Percentiles rank a stretch among this genome's conserved stretches.
phyloP scores from a whole-genome alignment of 441 rosid species.

The Metrosideros polymorpha region DNA sequence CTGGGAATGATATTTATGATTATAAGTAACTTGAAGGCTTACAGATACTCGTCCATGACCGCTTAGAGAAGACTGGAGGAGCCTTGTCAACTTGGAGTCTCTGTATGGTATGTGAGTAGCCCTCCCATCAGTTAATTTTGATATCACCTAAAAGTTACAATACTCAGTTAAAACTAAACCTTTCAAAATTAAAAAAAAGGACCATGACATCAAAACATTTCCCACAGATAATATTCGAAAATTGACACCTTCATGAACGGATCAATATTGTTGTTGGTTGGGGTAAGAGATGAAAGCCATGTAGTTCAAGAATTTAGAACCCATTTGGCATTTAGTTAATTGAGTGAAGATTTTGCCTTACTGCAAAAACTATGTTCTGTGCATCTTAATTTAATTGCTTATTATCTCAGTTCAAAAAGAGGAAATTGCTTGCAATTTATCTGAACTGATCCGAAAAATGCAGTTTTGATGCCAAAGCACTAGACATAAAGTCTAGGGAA shows the following conservation, averaged over 20 bases:
- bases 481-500: not conserved
- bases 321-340: not conserved
- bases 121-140: conserved; percentile 54
- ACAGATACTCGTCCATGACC: conserved; percentile 86
- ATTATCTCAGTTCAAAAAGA: not conserved
- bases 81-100: conserved; percentile 74
- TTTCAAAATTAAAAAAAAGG: not conserved
- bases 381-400: not conserved
- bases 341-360: not conserved
- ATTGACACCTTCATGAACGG: not conserved
- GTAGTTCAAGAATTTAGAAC: not conserved
- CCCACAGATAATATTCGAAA: not conserved
- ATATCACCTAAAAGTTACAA: conserved; percentile 60
- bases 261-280: not conserved
- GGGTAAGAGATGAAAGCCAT: not conserved
- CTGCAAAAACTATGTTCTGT: not conserved
- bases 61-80: conserved; percentile 68
- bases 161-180: not conserved
- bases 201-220: not conserved
- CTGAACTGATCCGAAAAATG: not conserved
- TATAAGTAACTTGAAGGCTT: conserved; percentile 19
- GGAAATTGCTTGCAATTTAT: not conserved
- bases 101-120: conserved; percentile 74
- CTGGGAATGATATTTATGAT: not conserved
- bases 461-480: not conserved